Conservation (phyloP, 2,329 filamentous ascomycete species). For the Metarhizium rileyi region DNA sequence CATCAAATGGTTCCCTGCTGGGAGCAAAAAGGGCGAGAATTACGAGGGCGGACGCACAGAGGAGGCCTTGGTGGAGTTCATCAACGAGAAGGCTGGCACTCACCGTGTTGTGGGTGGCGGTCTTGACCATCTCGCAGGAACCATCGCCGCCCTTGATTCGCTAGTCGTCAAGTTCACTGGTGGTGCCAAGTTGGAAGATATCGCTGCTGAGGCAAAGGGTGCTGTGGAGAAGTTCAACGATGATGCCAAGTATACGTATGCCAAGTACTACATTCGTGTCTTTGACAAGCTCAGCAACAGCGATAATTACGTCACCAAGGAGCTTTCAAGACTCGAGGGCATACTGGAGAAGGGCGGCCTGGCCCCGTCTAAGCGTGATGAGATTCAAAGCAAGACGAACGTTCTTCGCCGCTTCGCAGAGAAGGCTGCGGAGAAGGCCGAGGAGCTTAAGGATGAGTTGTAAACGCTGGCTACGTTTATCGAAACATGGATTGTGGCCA, state of each 20-base stretch:
- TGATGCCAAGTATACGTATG: conserved; percentile 60
- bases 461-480: conserved; percentile 17
- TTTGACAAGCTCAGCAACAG: conserved; percentile 76
- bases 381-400: conserved; percentile 78
- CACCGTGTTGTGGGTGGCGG: conserved; percentile 74
- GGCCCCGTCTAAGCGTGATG: conserved; percentile 77
- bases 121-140: conserved; percentile 70
- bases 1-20: conserved; percentile 94
- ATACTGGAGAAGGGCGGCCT: conserved; percentile 81
- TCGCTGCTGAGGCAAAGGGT: conserved; percentile 63
- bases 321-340: conserved; percentile 68
- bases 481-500: not conserved
- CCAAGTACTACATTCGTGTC: conserved; percentile 88
- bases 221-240: conserved; percentile 56
- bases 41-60: conserved; percentile 74
- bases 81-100: conserved; percentile 85
- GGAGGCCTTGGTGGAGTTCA: conserved; percentile 63
- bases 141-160: conserved; percentile 66
- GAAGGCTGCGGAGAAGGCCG: conserved; percentile 42
- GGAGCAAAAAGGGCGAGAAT: conserved; percentile 57
- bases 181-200: conserved; percentile 50
- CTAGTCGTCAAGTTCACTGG: conserved; percentile 66
- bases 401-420: conserved; percentile 70
- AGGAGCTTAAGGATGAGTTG: conserved; percentile 40
- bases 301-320: conserved; percentile 73